Base-by-base conservation (phyloP, 2,329 filamentous ascomycete species). In the Exophiala spinifera region DNA sequence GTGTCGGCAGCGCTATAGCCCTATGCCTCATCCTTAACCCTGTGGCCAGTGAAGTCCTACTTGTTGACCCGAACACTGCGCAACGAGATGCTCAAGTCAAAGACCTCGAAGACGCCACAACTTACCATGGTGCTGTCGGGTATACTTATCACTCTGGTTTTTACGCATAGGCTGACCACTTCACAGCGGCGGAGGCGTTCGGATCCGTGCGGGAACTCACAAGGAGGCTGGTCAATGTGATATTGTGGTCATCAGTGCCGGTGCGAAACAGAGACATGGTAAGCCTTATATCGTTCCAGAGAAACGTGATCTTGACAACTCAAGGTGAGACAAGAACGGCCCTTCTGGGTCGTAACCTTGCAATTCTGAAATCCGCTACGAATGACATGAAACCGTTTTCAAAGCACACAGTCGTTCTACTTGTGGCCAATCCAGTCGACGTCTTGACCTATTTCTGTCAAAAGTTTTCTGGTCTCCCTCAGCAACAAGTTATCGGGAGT, bases 391-490 rank as follows among this genome's bases (percentile, higher is more conserved):
- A 69, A 11, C 77, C 78, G 0, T 76, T 82, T 51, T 69, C 67
- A 21, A 65, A 70, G 3, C 71, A 79, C 50, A 70, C 77, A 0
- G 73, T 82, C 25, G 63, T 82, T 0, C 66, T 82, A 1, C 65
- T 81, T 1, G 77, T 81, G 3, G 73, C 79, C 2, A 81, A 81
- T 62, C 79, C 79, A 0, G 78, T 82, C 17, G 79, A 82, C 61
- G 68, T 82, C 23, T 67, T 82, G 31, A 80, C 79, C 1, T 74
- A 75, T 43, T 72, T 81, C 47, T 76, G 75, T 3, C 72, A 73
- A 28, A 68, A 75, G 43, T 64, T 78, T 14, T 76, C 76, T 0
- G 73, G 76, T 1, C 69, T 82, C 1, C 78, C 79, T 0, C 62
- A 69, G 34, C 65, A 61, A 8, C 79, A 80, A 56, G 78, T 82